Evolutionary conservation across 176 grass and related monocot species (phyloP).

Genomic region (Secale cereale): DNA sequence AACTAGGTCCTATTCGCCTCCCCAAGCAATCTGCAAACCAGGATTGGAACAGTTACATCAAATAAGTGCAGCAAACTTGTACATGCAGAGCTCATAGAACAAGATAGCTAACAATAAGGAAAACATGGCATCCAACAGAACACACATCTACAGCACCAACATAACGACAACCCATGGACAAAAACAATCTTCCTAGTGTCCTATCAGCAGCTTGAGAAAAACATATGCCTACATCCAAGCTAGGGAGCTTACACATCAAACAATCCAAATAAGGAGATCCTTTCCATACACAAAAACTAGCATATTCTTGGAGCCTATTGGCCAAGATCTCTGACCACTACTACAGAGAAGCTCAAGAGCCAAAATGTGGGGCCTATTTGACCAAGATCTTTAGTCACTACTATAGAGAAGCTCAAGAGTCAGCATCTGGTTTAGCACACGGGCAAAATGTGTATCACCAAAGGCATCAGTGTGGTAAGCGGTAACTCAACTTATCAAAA

Average conservation of each 20-base stretch:
- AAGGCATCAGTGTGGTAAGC: background rate
- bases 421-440: background rate
- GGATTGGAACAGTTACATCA: conserved; percentile 21
- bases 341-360: background rate
- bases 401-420: background rate
- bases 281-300: background rate
- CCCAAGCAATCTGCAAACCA: conserved; percentile 80
- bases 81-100: background rate
- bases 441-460: background rate
- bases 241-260: background rate
- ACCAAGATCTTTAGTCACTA: background rate
- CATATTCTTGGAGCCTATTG: background rate
- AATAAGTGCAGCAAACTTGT: background rate
- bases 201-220: conserved; percentile 13
- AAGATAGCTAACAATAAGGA: conserved; percentile 24
- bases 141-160: conserved; percentile 8
- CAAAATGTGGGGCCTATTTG: conserved; percentile 2
- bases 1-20: conserved; percentile 81
- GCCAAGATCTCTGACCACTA: background rate
- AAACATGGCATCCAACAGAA: background rate
- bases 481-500: background rate
- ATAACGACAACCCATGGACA: background rate
- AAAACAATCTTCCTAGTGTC: background rate
- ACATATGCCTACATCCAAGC: background rate
- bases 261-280: background rate